Evolutionary conservation across 192 early-diverging fungal genomes (phyloP).

Genomic region (Mortierella hygrophila): DNA sequence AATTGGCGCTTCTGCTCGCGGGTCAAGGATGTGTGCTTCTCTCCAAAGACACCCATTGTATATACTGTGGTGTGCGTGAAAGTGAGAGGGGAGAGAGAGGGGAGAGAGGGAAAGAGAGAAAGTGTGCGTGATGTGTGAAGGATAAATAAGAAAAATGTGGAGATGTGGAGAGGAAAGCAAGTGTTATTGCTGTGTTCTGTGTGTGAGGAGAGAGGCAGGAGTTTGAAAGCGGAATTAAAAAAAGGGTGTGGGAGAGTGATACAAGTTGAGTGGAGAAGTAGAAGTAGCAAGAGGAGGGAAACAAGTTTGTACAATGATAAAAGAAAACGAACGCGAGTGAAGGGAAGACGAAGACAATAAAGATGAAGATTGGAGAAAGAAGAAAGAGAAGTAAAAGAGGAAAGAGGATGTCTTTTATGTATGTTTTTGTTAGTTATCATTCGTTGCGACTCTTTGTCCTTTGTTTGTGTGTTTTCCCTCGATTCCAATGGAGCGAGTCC

Average conservation of each 20-base stretch:
- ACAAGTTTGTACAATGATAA: not conserved
- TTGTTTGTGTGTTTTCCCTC: not conserved
- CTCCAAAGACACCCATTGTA: constrained; percentile 55
- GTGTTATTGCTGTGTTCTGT: not conserved
- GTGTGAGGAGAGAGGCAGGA: not conserved
- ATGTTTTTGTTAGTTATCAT: not conserved
- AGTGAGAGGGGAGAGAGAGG: not conserved
- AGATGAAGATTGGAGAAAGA: not conserved
- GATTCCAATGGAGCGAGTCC: not conserved
- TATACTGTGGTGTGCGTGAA: not conserved
- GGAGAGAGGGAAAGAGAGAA: not conserved
- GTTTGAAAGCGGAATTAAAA: constrained; percentile 6
- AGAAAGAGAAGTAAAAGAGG: not conserved
- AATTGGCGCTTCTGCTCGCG: constrained; percentile 56
- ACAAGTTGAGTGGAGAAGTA: not conserved
- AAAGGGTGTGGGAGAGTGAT: not conserved
- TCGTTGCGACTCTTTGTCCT: not conserved
- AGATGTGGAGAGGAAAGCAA: constrained; percentile 7
- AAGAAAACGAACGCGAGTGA: constrained; percentile 11
- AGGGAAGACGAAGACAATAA: not conserved
- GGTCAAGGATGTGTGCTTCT: constrained; percentile 54
- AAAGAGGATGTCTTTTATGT: not conserved
- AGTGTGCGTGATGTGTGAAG: not conserved
- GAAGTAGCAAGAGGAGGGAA: not conserved
- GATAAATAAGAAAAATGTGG: not conserved